Percentiles rank a stretch among this genome's conserved stretches.
Evolutionary conservation across 2,329 filamentous ascomycete species (phyloP).

Genomic region (Ophiostoma piceae): DNA sequence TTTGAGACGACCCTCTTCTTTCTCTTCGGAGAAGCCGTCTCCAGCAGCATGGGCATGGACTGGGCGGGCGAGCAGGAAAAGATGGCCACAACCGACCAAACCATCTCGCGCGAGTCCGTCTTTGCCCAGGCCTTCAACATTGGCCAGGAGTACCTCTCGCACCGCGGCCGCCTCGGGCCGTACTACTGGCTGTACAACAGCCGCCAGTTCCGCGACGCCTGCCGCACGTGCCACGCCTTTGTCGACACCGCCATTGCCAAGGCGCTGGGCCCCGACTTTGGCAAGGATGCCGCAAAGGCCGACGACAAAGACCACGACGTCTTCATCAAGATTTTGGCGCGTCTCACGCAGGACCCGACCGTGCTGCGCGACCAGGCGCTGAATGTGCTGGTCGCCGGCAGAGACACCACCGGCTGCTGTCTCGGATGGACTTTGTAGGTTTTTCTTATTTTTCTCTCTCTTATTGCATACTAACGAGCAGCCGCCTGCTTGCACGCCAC

Average conservation of each 20-base stretch:
- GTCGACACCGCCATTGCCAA: conserved; percentile 11
- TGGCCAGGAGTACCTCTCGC: conserved; percentile 10
- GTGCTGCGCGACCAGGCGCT: conserved; percentile 15
- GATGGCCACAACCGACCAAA: background rate
- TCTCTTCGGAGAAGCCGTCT: conserved; percentile 8
- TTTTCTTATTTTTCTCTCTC: background rate
- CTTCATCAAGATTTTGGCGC: conserved; percentile 1
- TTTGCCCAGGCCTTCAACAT: conserved; percentile 10
- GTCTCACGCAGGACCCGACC: conserved; percentile 5
- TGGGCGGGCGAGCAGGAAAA: background rate
- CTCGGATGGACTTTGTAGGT: conserved; percentile 8
- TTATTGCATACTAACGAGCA: background rate
- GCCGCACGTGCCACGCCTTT: background rate
- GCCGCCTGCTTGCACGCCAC: conserved; percentile 12
- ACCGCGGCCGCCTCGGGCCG: conserved; percentile 13
- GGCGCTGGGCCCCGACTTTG: background rate
- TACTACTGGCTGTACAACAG: conserved; percentile 15
- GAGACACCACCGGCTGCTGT: conserved; percentile 15
- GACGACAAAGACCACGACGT: background rate
- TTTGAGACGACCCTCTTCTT: conserved; percentile 18
- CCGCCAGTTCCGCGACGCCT: conserved; percentile 8
- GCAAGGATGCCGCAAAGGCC: background rate
- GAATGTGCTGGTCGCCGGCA: conserved; percentile 11
- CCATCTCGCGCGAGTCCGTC: background rate
- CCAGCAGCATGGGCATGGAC: conserved; percentile 7